Conservation (phyloP, 2,329 filamentous ascomycete species). For the Aureobasidium sp. region DNA sequence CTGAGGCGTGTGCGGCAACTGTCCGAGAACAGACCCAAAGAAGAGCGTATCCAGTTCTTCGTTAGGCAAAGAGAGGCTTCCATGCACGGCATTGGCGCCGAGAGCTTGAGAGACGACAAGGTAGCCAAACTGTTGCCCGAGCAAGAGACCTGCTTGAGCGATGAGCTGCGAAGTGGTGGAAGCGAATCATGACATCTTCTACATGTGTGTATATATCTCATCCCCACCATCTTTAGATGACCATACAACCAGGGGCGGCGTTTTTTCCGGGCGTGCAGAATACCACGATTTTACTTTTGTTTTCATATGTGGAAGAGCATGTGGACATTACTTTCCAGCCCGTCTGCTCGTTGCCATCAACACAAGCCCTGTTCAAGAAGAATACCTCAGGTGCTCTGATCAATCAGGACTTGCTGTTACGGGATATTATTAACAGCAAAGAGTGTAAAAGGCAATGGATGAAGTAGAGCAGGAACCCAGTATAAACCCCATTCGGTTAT, state of each 20-base stretch:
- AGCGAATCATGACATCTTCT: neutral
- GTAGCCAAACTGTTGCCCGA: slow-evolving; percentile 38
- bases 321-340: neutral
- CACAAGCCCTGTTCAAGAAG: too few species aligned
- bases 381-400: too few species aligned
- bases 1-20: slow-evolving; percentile 48
- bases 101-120: slow-evolving; percentile 36
- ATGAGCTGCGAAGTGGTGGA: slow-evolving; percentile 15
- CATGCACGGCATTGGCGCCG: slow-evolving; percentile 33
- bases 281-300: neutral
- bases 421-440: too few species aligned
- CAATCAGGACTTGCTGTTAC: too few species aligned
- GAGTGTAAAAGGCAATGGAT: too few species aligned
- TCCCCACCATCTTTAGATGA: neutral
- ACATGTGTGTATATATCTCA: neutral
- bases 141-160: slow-evolving; percentile 38
- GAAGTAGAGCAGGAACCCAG: too few species aligned
- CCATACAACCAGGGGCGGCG: neutral
- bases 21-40: slow-evolving; percentile 35
- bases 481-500: too few species aligned
- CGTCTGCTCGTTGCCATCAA: neutral
- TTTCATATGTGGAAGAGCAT: neutral
- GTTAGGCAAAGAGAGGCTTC: slow-evolving; percentile 60
- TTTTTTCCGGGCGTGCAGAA: neutral
- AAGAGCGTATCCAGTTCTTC: slow-evolving; percentile 64